Evolutionary conservation across 2,329 filamentous ascomycete genomes (phyloP).

Genomic region (Seiridium cupressi): DNA sequence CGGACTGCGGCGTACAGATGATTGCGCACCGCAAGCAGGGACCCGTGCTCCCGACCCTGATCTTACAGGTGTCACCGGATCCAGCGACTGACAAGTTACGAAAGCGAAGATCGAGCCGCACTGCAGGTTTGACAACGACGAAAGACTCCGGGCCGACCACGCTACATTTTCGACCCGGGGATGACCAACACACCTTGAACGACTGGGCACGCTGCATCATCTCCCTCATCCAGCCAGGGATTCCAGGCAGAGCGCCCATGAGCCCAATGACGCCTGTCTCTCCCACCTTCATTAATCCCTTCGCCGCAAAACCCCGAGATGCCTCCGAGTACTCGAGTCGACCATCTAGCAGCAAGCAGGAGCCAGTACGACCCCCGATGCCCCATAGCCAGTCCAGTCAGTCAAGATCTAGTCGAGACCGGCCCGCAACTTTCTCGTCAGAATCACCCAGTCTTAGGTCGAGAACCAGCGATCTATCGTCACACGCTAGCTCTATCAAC

Average conservation of each 20-base stretch:
- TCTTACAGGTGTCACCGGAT: slow-evolving; percentile 53
- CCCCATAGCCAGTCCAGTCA: slow-evolving; percentile 49
- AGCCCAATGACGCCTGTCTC: slow-evolving; percentile 53
- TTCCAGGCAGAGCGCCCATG: slow-evolving; percentile 40
- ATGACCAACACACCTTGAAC: slow-evolving; percentile 52
- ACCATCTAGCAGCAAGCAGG: slow-evolving; percentile 39
- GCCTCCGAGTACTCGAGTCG: slow-evolving; percentile 35
- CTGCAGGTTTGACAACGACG: slow-evolving; percentile 51
- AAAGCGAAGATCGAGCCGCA: slow-evolving; percentile 63
- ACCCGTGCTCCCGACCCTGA: slow-evolving; percentile 56
- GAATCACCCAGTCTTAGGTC: slow-evolving; percentile 61
- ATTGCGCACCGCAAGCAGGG: slow-evolving; percentile 62
- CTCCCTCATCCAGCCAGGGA: slow-evolving; percentile 34
- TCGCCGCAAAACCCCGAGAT: slow-evolving; percentile 39
- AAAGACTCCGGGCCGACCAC: slow-evolving; percentile 49
- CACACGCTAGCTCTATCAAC: slow-evolving; percentile 49
- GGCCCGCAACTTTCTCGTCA: slow-evolving; percentile 51
- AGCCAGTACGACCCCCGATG: slow-evolving; percentile 30
- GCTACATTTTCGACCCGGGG: slow-evolving; percentile 56
- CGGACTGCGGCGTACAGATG: slow-evolving; percentile 58
- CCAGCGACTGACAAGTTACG: slow-evolving; percentile 55
- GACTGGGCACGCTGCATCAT: slow-evolving; percentile 60
- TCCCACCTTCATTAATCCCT: slow-evolving; percentile 54
- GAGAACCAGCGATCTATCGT: slow-evolving; percentile 61
- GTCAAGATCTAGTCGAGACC: slow-evolving; percentile 44